Conservation (phyloP, 306 rosid genomes). For the Psophocarpus tetragonolobus region DNA sequence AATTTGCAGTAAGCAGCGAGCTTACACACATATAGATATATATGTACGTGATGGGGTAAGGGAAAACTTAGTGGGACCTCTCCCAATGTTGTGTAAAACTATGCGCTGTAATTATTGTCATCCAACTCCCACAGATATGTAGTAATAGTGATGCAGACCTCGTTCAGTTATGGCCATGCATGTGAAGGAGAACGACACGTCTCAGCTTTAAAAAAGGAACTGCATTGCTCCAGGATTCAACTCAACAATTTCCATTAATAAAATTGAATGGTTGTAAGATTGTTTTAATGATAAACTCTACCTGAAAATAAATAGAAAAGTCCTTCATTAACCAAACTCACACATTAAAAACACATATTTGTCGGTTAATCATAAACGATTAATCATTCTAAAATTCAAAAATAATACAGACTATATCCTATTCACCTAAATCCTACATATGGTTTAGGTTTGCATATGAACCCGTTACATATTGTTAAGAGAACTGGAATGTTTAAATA, state of each 20-base stretch:
- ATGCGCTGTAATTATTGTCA: background rate
- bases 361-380: too few species aligned
- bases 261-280: too few species aligned
- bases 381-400: too few species aligned
- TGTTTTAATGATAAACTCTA: too few species aligned
- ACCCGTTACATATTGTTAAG: too few species aligned
- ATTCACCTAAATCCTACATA: too few species aligned
- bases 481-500: too few species aligned
- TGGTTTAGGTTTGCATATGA: too few species aligned
- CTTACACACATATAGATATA: background rate
- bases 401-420: too few species aligned
- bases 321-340: too few species aligned
- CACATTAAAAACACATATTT: too few species aligned
- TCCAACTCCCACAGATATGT: background rate
- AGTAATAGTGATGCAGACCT: background rate
- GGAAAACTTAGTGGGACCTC: background rate
- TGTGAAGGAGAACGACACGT: conserved; percentile 23
- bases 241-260: background rate
- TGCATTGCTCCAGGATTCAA: background rate
- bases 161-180: conserved; percentile 23
- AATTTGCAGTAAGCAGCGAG: background rate
- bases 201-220: background rate
- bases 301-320: too few species aligned
- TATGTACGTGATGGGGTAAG: background rate
- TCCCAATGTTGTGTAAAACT: background rate